These are phyloP conservation scores for Penicillium argentinense DNA, from an alignment of 495 filamentous ascomycete genomes.

Conservation along the genomic window DNA sequence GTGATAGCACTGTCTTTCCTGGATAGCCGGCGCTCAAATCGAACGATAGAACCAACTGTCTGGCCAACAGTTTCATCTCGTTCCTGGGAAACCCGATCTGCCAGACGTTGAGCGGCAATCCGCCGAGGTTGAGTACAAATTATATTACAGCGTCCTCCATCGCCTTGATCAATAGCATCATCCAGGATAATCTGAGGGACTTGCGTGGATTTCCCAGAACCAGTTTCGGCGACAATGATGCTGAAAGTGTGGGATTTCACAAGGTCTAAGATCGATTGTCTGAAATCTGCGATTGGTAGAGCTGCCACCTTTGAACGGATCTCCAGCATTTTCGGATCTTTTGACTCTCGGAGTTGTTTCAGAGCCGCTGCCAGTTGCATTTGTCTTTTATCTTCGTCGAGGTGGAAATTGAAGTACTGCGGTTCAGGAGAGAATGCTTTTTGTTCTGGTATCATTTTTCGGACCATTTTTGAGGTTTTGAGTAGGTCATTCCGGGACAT, in stretches of 20 bases:
- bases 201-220: constrained; percentile 63
- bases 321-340: constrained; percentile 1
- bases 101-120: constrained; percentile 56
- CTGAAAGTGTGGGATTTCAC: constrained; percentile 49
- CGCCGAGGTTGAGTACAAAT: constrained; percentile 59
- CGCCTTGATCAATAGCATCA: constrained; percentile 35
- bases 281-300: constrained; percentile 52
- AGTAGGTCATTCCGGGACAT: constrained; percentile 2
- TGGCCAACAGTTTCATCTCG: constrained; percentile 48
- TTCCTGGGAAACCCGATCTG: constrained; percentile 54
- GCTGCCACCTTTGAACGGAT: constrained; percentile 2
- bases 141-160: constrained; percentile 22
- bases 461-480: neutral
- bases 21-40: constrained; percentile 41
- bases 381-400: neutral
- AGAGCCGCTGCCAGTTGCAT: constrained; percentile 5
- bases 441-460: too few relatives aligned
- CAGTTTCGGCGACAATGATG: constrained; percentile 58
- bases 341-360: constrained; percentile 3
- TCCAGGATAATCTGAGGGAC: constrained; percentile 61
- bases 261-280: constrained; percentile 43
- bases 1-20: constrained; percentile 41
- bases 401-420: neutral
- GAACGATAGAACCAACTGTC: constrained; percentile 54
- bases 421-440: neutral